Conservation (phyloP, 2,329 filamentous ascomycete species). For the Coccinonectria pachysandricola region DNA sequence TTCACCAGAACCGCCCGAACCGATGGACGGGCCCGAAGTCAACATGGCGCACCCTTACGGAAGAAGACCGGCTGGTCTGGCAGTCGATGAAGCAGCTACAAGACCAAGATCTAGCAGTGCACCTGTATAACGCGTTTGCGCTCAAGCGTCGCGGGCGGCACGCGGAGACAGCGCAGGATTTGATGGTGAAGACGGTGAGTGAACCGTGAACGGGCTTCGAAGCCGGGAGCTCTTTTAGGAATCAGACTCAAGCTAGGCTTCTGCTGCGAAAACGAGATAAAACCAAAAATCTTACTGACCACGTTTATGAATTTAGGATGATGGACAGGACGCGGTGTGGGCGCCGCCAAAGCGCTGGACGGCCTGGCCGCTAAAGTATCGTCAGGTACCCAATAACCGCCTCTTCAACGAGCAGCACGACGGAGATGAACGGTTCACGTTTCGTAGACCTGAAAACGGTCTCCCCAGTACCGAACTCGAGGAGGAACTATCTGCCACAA, state of each 20-base stretch:
- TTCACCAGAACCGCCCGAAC: constrained; percentile 50
- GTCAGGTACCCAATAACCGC: constrained; percentile 47
- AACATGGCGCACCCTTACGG: constrained; percentile 57
- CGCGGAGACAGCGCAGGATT: constrained; percentile 15
- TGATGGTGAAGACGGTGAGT: constrained; percentile 22
- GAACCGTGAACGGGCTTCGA: neutral
- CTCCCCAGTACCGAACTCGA: constrained; percentile 53
- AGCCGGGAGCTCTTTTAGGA: neutral
- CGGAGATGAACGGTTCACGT: constrained; percentile 40
- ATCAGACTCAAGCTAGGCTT: too few species aligned
- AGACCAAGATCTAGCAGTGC: constrained; percentile 58
- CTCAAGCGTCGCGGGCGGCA: constrained; percentile 39
- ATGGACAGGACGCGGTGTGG: constrained; percentile 30
- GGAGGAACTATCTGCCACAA: constrained; percentile 57
- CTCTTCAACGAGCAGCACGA: constrained; percentile 38
- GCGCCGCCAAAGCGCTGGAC: constrained; percentile 58
- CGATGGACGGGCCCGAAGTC: constrained; percentile 57
- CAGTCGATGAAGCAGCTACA: constrained; percentile 52
- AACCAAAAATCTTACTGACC: too few species aligned
- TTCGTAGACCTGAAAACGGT: constrained; percentile 31
- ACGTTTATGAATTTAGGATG: too few species aligned
- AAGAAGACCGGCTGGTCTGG: constrained; percentile 51
- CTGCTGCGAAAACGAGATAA: too few species aligned
- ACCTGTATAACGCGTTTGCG: constrained; percentile 69
- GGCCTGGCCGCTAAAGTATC: constrained; percentile 67